Conservation (phyloP, 352 stramenopile genomes). For the Pythium monospermum region DNA sequence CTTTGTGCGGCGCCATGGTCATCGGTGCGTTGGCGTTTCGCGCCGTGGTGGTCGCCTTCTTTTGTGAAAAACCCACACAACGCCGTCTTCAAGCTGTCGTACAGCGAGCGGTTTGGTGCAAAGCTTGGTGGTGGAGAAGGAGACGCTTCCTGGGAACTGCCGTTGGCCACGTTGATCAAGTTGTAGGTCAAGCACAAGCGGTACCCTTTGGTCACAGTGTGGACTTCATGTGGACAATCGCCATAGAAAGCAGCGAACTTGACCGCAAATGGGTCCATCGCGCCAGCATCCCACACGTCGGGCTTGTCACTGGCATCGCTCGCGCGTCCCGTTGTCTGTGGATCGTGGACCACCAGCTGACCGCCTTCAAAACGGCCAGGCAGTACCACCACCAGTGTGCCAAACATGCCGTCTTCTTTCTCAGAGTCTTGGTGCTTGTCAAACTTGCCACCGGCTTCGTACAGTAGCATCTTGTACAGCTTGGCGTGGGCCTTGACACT, state of each 20-base stretch:
- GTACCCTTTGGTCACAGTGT: constrained; percentile 14
- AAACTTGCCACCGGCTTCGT: constrained; percentile 37
- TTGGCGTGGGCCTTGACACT: constrained; percentile 4
- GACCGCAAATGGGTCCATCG: constrained; percentile 6
- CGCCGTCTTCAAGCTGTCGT: background rate
- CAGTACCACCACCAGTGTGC: constrained; percentile 38
- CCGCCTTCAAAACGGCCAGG: constrained; percentile 23
- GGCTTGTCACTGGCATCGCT: constrained; percentile 1
- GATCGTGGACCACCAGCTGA: constrained; percentile 21
- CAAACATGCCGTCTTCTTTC: constrained; percentile 47
- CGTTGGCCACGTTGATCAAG: constrained; percentile 6
- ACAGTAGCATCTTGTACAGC: constrained; percentile 43
- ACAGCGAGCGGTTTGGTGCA: background rate
- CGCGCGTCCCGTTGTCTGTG: too few species aligned
- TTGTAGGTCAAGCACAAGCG: constrained; percentile 21
- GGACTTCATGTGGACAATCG: constrained; percentile 20
- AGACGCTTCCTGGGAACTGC: too few species aligned
- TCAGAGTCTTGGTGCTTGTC: constrained; percentile 41
- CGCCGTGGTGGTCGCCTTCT: background rate
- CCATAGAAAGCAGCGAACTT: constrained; percentile 25
- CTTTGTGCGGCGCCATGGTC: too few species aligned
- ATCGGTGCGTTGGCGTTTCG: background rate
- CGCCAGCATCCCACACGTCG: constrained; percentile 11
- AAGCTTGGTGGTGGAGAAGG: too few species aligned
- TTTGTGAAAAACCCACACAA: constrained; percentile 7